Conservation (phyloP, 2,329 filamentous ascomycete genomes). For the Lachnellula cervina region DNA sequence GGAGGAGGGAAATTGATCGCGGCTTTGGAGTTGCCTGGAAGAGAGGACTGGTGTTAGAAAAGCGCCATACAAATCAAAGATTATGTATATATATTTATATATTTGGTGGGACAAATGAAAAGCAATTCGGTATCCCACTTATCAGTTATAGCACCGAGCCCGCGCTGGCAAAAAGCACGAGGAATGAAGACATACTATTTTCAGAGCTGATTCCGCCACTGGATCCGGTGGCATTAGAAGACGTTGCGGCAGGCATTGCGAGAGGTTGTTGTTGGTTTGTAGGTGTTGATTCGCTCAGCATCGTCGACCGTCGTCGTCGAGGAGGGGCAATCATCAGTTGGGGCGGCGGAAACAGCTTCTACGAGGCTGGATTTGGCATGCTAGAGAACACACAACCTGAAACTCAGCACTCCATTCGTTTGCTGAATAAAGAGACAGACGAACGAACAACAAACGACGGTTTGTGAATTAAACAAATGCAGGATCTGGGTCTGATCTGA, state of each 20-base stretch:
- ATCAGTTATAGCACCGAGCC: not conserved
- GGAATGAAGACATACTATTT: conserved; percentile 25
- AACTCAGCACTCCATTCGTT: conserved; percentile 16
- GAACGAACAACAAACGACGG: not conserved
- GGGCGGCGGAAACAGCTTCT: conserved; percentile 16
- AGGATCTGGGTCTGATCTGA: not conserved
- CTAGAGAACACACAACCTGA: conserved; percentile 12
- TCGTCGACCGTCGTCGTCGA: conserved; percentile 16
- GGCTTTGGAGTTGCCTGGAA: conserved; percentile 22
- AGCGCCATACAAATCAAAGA: not conserved
- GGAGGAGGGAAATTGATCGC: conserved; percentile 59
- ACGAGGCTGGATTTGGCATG: conserved; percentile 19
- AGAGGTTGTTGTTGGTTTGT: conserved; percentile 21
- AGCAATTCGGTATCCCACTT: conserved; percentile 7
- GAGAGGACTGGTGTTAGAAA: not conserved
- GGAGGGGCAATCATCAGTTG: conserved; percentile 3
- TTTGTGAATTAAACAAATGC: not conserved
- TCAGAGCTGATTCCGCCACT: conserved; percentile 27
- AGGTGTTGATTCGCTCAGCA: conserved; percentile 25
- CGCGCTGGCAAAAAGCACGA: not conserved
- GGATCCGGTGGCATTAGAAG: conserved; percentile 22
- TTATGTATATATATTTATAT: no score
- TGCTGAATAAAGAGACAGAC: not conserved
- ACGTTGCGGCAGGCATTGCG: conserved; percentile 29
- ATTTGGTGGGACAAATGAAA: conserved; percentile 7